Evolutionary conservation across 257 asterid species (phyloP), one percentile per base, ranked within the genome.

Genomic region (Plantago major): DNA sequence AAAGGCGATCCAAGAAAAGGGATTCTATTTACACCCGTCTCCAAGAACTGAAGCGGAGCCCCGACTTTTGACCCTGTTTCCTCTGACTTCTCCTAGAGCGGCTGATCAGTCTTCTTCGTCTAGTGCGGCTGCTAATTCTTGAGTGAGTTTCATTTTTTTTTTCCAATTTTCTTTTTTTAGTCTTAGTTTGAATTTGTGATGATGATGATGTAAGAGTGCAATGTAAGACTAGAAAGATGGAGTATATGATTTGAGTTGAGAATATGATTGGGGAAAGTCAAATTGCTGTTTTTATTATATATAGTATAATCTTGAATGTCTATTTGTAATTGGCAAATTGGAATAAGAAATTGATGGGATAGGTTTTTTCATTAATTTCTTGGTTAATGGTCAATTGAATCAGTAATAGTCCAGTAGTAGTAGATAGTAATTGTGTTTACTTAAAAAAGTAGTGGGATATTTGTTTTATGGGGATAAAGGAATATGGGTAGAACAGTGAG

Each of bases 31-130:
- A 59, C 98, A 92, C 47, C 95, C 84, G 67, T 86, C 95, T 13
- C 95, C 95, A 45, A 77, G 86, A 60, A 95, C 81, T 18, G 26
- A 49, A 8, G 73, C 93, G 60, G 96, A 86, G 86, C 98, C 95
- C 73, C 95, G 89, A 12, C 84, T 92, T 2, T 58, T 88, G 52
- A 89, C 97, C 11, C 57, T 92, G 60, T 92, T 92, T 63, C 97
- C 98, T 48, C 82, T 84, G 7, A 78, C 93, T 17, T 92, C 95
- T 11, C 98, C 95, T 26, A 77, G 87, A 71, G 76, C 67, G 85
- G 76, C 66, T 78, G 58, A 53, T 11, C 37, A 53, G 42, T 53
- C 58, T 2, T 51, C 57, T 18, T 53, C 58, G 5, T 51, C 57
- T 18, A 18, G 73, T 55, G 70, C 75, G 47, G 68, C 76, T 17